These are phyloP conservation scores for Colletotrichum tofieldiae DNA, from an alignment of 2,329 filamentous ascomycete genomes.

Conservation along the genomic window DNA sequence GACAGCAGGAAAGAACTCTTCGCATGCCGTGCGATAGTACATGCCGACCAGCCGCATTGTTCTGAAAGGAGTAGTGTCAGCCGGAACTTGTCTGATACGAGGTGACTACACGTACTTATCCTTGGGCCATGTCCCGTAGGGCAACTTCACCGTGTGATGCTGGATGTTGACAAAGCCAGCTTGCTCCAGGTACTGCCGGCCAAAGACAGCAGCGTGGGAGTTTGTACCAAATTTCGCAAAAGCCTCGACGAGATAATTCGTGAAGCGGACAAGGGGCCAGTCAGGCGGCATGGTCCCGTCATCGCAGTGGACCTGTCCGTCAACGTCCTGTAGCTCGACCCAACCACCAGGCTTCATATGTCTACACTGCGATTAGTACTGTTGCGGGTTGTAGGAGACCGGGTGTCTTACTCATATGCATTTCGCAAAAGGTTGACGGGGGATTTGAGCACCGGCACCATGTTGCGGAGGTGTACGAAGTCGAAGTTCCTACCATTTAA, in stretches of 20 bases:
- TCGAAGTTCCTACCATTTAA: slow-evolving; percentile 47
- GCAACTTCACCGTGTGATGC: slow-evolving; percentile 59
- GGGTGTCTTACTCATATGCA: slow-evolving; percentile 47
- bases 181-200: slow-evolving; percentile 53
- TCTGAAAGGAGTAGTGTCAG: slow-evolving; percentile 43
- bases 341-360: slow-evolving; percentile 61
- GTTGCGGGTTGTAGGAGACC: rapidly evolving
- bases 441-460: slow-evolving; percentile 57
- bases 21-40: slow-evolving; percentile 59
- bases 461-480: slow-evolving; percentile 54
- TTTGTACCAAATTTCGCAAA: slow-evolving; percentile 57
- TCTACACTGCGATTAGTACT: slow-evolving; percentile 42
- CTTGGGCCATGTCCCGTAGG: slow-evolving; percentile 64
- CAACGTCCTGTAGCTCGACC: slow-evolving; percentile 63
- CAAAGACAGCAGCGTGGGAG: slow-evolving; percentile 56
- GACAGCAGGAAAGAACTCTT: slow-evolving; percentile 59
- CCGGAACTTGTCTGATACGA: too few species aligned
- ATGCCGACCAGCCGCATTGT: slow-evolving; percentile 57
- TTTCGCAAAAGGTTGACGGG: slow-evolving; percentile 51
- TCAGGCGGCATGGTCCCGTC: slow-evolving; percentile 54
- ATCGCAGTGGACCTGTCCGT: slow-evolving; percentile 57
- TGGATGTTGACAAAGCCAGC: slow-evolving; percentile 60
- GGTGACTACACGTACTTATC: slow-evolving; percentile 50
- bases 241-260: slow-evolving; percentile 53
- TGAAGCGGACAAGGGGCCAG: slow-evolving; percentile 54